Evolutionary conservation across 23 red algal genomes (phyloP), one percentile per base, ranked within the genome.

Genomic region (Gracilaria gracilis): DNA sequence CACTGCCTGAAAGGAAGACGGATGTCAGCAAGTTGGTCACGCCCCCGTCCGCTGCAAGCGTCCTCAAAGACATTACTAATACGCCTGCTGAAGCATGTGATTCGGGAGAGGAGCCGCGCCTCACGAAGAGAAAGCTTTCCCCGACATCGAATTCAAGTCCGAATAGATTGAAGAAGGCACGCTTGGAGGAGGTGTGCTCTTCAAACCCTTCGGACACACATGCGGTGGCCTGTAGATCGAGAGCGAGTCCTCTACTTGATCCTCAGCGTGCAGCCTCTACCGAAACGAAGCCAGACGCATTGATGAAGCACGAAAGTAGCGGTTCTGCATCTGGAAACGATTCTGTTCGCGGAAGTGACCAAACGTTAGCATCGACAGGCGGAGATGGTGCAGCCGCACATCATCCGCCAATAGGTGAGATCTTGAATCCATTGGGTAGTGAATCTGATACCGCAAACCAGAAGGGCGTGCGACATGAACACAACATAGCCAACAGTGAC

Each of bases 31-130:
- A 28, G 17, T 32, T 69, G 57, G 59, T 61, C 27, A 40, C 65
- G 29, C 81, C 79, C 27, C 79, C 79, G 6, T 46, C 79, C 25
- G 53, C 79, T 27, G 58, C 37, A 3, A 42, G 37, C 27, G 69
- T 87, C 20, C 69, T 87, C 29, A 74, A 57, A 21, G 84, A 87
- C 34, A 87, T 87, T 32, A 87, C 84, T 29, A 87, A 87, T 24
- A 76, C 84, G 29, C 44, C 64, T 19, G 67, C n/a, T 9, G 59
- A 65, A 40, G 51, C 31, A 24, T 70, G 27, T 85, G 65, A 85
- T 50, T 1, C 35, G 9, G 32, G 3, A 31, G 79, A 65, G 12
- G 37, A 82, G 42, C 42, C 35, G n/a, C 14, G 4, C 33, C 16
- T 65, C 8, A 28, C 84, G 16, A 73, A 75, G 36, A 73, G 69